Percentiles rank a stretch among this genome's conserved stretches.
Conservation (phyloP, 305 asterid genomes). For the Ilex paraguariensis region DNA sequence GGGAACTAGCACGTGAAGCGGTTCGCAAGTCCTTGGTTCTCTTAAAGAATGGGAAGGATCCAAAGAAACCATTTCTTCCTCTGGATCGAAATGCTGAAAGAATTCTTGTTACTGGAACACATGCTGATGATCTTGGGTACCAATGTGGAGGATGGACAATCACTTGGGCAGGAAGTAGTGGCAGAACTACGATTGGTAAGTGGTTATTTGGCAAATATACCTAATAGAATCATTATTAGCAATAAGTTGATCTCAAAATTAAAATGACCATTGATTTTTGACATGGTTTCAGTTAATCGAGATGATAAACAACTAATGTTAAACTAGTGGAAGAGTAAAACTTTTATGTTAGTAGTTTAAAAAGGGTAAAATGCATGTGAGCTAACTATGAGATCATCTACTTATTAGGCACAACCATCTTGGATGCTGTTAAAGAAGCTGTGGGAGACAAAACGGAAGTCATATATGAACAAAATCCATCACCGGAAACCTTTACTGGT, state of each 20-base stretch:
- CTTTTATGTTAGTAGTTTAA: too few species aligned
- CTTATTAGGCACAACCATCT: not conserved
- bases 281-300: too few species aligned
- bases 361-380: too few species aligned
- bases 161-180: conserved; percentile 75
- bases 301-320: too few species aligned
- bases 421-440: not conserved
- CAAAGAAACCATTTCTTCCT: conserved; percentile 62
- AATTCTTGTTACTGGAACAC: conserved; percentile 70
- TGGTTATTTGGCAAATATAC: not conserved
- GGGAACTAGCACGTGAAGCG: conserved; percentile 75
- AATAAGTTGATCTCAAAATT: too few species aligned
- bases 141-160: conserved; percentile 95
- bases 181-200: conserved; percentile 47
- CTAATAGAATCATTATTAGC: too few species aligned
- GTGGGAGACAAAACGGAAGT: conserved; percentile 1
- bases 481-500: not conserved
- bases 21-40: conserved; percentile 81
- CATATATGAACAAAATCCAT: not conserved
- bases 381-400: not conserved
- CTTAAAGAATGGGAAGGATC: conserved; percentile 76
- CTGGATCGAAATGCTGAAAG: conserved; percentile 21
- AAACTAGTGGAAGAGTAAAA: too few species aligned
- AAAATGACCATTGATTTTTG: too few species aligned
- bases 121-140: conserved; percentile 88